Evolutionary conservation across 306 rosid genomes (phyloP).

Genomic region (Comarum palustre): DNA sequence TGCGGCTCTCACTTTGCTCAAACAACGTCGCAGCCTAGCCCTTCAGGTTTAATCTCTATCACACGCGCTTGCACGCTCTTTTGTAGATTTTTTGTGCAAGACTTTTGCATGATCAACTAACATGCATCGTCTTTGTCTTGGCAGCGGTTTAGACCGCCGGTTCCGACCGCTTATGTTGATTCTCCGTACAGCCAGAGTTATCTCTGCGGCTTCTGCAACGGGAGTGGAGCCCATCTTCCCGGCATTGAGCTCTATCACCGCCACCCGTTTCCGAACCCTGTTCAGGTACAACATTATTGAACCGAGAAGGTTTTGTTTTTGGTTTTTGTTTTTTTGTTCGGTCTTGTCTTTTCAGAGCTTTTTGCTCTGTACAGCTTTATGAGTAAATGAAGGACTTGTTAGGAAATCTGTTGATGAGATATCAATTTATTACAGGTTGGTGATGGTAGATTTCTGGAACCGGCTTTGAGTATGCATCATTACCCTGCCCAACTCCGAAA

Average conservation of each 20-base stretch:
- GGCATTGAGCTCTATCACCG: conserved; percentile 7
- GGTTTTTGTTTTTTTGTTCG: neutral
- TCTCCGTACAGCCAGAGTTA: neutral
- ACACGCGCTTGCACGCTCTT: neutral
- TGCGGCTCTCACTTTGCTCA: conserved; percentile 28
- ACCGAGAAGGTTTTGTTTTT: too few species aligned
- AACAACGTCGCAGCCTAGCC: neutral
- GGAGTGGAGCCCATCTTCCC: neutral
- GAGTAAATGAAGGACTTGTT: neutral
- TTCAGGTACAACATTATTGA: conserved; percentile 14
- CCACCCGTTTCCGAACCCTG: conserved; percentile 16
- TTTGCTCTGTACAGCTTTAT: conserved; percentile 7
- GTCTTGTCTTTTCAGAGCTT: conserved; percentile 9
- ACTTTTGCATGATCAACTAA: conserved; percentile 19
- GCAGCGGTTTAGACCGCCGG: conserved; percentile 24
- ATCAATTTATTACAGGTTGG: conserved; percentile 17
- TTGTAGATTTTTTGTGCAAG: too few species aligned
- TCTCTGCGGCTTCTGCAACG: neutral
- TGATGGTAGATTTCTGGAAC: neutral
- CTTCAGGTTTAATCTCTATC: neutral
- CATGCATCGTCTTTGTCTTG: neutral
- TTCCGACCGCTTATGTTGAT: neutral
- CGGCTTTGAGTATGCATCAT: conserved; percentile 7
- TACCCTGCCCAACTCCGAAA: conserved; percentile 8
- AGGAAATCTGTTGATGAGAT: neutral